phyloP scores from a whole-genome alignment of 768 basidiomycete genomes.

The Pisolithus tinctorius region DNA sequence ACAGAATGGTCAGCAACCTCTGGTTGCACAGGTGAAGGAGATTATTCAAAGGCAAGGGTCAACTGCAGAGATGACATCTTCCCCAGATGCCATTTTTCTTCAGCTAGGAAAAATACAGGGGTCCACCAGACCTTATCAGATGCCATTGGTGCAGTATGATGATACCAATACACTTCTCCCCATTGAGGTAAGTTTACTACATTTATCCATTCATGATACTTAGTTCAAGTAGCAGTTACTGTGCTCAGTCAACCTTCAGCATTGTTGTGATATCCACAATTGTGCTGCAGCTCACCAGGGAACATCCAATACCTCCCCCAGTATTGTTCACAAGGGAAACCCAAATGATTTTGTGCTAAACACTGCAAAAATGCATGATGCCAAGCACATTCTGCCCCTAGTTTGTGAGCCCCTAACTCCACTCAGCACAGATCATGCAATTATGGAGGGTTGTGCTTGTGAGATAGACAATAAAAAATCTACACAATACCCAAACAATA shows the following conservation, averaged over 20 bases:
- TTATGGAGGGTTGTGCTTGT: background rate
- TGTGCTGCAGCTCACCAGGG: conserved; percentile 1
- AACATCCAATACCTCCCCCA: background rate
- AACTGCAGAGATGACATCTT: background rate
- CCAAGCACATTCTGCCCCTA: background rate
- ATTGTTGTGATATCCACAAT: conserved; percentile 12
- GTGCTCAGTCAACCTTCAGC: conserved; percentile 16
- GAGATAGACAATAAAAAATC: background rate
- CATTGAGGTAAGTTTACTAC: background rate
- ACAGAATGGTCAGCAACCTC: background rate
- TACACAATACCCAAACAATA: background rate
- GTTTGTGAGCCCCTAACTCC: background rate
- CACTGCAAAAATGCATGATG: background rate
- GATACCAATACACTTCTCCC: background rate
- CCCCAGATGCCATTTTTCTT: background rate
- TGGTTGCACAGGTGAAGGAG: background rate
- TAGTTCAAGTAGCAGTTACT: conserved; percentile 5
- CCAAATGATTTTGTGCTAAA: background rate
- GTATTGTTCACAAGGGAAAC: background rate
- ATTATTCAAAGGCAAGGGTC: background rate
- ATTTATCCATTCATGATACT: background rate
- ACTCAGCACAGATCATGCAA: background rate
- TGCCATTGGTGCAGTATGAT: background rate
- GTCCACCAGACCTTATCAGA: background rate
- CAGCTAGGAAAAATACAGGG: background rate